Conservation (phyloP, 768 basidiomycete genomes). For the Termitomyces sp. region DNA sequence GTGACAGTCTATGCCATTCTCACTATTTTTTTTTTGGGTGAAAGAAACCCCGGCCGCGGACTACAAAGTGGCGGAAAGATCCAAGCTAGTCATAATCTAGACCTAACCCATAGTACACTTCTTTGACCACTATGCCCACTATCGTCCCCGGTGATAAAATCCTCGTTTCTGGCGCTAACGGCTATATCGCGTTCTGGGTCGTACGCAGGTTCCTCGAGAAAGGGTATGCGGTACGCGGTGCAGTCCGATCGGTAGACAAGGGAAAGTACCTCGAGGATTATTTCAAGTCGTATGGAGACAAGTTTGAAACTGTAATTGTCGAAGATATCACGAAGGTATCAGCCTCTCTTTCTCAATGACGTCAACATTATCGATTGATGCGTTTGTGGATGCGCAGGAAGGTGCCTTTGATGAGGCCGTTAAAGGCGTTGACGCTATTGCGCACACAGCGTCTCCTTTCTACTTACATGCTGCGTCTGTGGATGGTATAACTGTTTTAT, state of each 20-base stretch:
- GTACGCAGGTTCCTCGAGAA: slow-evolving; percentile 23
- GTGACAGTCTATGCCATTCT: too few relatives aligned
- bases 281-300: slow-evolving; percentile 21
- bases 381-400: slow-evolving; percentile 31
- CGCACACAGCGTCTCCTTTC: slow-evolving; percentile 60
- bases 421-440: slow-evolving; percentile 61
- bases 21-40: too few relatives aligned
- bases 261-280: slow-evolving; percentile 16
- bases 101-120: neutral
- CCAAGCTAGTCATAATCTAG: too few relatives aligned
- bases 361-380: neutral
- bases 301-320: slow-evolving; percentile 23
- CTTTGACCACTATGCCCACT: slow-evolving; percentile 15
- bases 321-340: slow-evolving; percentile 21
- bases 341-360: neutral
- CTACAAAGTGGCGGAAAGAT: neutral
- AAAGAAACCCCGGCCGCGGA: too few relatives aligned
- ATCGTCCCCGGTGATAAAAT: slow-evolving; percentile 18
- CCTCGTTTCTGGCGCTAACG: slow-evolving; percentile 27
- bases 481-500: slow-evolving; percentile 8
- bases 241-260: slow-evolving; percentile 22
- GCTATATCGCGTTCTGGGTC: slow-evolving; percentile 27
- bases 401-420: slow-evolving; percentile 71
- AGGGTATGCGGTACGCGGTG: slow-evolving; percentile 24
- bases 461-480: slow-evolving; percentile 39